Conservation (phyloP, 495 filamentous ascomycete species). For the Neurospora sp. region DNA sequence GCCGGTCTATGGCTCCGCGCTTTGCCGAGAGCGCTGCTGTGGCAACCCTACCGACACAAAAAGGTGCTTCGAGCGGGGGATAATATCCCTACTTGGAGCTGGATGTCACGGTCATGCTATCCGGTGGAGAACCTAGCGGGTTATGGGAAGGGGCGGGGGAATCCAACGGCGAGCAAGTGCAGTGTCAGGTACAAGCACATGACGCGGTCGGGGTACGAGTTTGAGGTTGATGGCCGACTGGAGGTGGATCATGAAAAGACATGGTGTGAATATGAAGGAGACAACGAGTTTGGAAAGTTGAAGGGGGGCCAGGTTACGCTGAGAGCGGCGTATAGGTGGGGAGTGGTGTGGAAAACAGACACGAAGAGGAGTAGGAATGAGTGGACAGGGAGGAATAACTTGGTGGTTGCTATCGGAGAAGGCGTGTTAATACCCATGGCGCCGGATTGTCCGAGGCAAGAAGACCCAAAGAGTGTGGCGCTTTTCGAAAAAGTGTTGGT, state of each 20-base stretch:
- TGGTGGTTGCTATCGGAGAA: background rate
- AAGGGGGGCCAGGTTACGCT: constrained; percentile 1
- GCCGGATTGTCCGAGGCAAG: constrained; percentile 1
- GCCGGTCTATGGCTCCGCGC: constrained; percentile 7
- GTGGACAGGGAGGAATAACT: constrained; percentile 2
- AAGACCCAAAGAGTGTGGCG: constrained; percentile 3
- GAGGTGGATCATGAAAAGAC: constrained; percentile 2
- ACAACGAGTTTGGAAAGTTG: constrained; percentile 1
- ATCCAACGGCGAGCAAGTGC: background rate
- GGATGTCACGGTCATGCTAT: constrained; percentile 6
- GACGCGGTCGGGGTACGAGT: background rate
- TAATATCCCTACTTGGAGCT: constrained; percentile 4
- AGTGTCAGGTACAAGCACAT: constrained; percentile 6
- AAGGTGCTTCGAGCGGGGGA: background rate
- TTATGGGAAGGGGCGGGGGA: background rate
- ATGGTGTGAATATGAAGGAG: constrained; percentile 5
- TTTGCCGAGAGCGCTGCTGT: constrained; percentile 6
- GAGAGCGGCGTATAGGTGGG: constrained; percentile 1
- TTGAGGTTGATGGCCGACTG: background rate
- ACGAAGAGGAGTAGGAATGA: background rate
- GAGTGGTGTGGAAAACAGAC: background rate
- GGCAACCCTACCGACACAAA: constrained; percentile 7
- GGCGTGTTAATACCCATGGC: background rate
- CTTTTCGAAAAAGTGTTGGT: constrained; percentile 1
- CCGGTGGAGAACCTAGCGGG: background rate